Conservation (phyloP, 2,329 filamentous ascomycete species). For the Pseudogymnoascus sp. region DNA sequence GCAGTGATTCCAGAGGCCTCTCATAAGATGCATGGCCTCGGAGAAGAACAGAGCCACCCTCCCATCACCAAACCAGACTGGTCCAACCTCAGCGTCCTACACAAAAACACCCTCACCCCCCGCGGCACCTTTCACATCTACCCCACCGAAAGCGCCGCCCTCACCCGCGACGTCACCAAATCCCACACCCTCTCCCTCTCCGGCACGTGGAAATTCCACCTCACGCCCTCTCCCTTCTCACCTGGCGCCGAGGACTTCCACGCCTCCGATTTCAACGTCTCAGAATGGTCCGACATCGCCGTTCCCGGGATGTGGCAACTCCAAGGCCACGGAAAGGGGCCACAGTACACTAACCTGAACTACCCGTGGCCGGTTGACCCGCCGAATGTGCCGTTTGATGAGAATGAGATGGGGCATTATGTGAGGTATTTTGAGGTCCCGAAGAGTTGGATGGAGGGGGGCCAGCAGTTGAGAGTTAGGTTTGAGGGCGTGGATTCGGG, state of each 20-base stretch:
- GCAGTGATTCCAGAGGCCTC: background rate
- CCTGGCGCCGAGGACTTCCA: constrained; percentile 17
- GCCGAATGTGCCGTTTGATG: constrained; percentile 40
- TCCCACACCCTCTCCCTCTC: constrained; percentile 30
- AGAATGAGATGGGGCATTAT: constrained; percentile 47
- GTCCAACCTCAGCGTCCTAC: constrained; percentile 51
- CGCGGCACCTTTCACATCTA: constrained; percentile 50
- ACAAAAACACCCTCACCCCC: constrained; percentile 49
- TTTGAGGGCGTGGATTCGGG: constrained; percentile 51
- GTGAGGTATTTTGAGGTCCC: constrained; percentile 39
- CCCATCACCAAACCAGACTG: constrained; percentile 41
- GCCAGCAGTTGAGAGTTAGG: constrained; percentile 38
- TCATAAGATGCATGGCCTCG: background rate
- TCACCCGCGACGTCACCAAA: constrained; percentile 33
- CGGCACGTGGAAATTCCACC: constrained; percentile 24
- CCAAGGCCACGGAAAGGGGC: constrained; percentile 40
- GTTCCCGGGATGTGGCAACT: constrained; percentile 50
- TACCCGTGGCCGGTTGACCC: constrained; percentile 46
- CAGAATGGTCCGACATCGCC: constrained; percentile 37
- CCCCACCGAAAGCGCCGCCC: constrained; percentile 38
- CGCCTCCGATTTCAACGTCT: constrained; percentile 19
- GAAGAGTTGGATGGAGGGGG: constrained; percentile 22
- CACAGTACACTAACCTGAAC: constrained; percentile 42
- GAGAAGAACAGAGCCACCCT: background rate
- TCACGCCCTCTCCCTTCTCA: constrained; percentile 21